Percentiles rank a stretch among this genome's conserved stretches.
Evolutionary conservation across 495 filamentous ascomycete species (phyloP).

Genomic region (Penicillium crystallinum): DNA sequence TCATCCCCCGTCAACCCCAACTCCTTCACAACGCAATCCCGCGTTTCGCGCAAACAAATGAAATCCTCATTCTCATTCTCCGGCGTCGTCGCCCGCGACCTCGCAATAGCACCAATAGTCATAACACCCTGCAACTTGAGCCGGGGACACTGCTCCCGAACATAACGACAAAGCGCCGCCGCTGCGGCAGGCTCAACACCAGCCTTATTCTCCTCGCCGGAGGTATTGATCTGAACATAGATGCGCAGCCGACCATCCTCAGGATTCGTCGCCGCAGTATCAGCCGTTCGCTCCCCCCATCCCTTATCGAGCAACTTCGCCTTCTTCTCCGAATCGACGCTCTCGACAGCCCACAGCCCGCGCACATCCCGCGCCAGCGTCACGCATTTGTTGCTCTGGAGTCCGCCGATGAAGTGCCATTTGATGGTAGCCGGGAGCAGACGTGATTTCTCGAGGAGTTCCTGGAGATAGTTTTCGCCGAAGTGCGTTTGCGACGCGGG

Average conservation of each 20-base stretch:
- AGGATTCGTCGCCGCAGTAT: slow-evolving; percentile 1
- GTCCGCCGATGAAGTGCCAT: slow-evolving; percentile 95
- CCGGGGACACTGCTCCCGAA: slow-evolving; percentile 64
- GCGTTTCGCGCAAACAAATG: slow-evolving; percentile 55
- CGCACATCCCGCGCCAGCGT: slow-evolving; percentile 74
- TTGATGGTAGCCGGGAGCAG: slow-evolving; percentile 71
- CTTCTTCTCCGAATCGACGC: slow-evolving; percentile 83
- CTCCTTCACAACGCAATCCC: slow-evolving; percentile 56
- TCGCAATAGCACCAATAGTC: slow-evolving; percentile 93
- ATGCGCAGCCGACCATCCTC: slow-evolving; percentile 51
- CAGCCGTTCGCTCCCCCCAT: slow-evolving; percentile 47
- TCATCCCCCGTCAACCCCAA: slow-evolving; percentile 38
- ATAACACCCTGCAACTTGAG: slow-evolving; percentile 78
- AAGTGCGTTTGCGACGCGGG: slow-evolving; percentile 67
- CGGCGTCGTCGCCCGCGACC: slow-evolving; percentile 61
- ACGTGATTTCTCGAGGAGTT: slow-evolving; percentile 78
- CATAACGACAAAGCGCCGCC: slow-evolving; percentile 57
- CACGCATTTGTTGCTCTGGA: slow-evolving; percentile 91
- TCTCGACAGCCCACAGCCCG: slow-evolving; percentile 90
- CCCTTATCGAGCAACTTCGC: slow-evolving; percentile 74
- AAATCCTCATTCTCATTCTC: slow-evolving; percentile 94
- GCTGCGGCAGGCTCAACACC: slow-evolving; percentile 62
- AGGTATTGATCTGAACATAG: slow-evolving; percentile 93
- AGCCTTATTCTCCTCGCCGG: slow-evolving; percentile 78
- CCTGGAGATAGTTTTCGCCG: slow-evolving; percentile 96